These are phyloP conservation scores for Globisporangium solare DNA, from an alignment of 352 stramenopile genomes.

Conservation along the genomic window DNA sequence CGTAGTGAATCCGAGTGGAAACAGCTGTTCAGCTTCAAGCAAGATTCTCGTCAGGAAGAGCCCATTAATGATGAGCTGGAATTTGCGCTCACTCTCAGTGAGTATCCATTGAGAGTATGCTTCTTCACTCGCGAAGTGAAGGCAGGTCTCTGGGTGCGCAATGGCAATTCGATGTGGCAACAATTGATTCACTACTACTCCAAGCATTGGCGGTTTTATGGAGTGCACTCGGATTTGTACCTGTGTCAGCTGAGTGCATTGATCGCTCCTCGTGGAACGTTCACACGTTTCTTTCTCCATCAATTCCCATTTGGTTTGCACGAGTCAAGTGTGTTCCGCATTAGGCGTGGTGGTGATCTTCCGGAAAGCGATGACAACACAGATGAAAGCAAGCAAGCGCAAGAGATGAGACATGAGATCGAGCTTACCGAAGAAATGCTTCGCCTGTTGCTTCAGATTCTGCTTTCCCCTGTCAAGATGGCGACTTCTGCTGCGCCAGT, in stretches of 20 bases:
- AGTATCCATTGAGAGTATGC: conserved; percentile 54
- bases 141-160: conserved; percentile 68
- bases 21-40: conserved; percentile 28
- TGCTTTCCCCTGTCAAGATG: conserved; percentile 49
- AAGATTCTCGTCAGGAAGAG: conserved; percentile 4
- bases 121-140: conserved; percentile 72
- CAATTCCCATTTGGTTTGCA: conserved; percentile 36
- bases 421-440: conserved; percentile 60
- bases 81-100: conserved; percentile 42
- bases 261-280: conserved; percentile 44
- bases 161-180: conserved; percentile 77
- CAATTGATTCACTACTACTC: conserved; percentile 79
- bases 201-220: conserved; percentile 77
- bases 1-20: conserved; percentile 39
- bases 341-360: neutral
- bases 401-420: conserved; percentile 33
- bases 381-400: conserved; percentile 17
- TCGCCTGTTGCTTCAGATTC: conserved; percentile 54
- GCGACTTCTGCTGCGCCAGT: conserved; percentile 25
- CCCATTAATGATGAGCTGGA: conserved; percentile 19
- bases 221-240: conserved; percentile 71
- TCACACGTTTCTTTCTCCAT: conserved; percentile 51
- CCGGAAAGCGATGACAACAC: conserved; percentile 7
- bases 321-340: conserved; percentile 6
- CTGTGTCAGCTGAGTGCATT: conserved; percentile 52